A percentile compares a stretch with the other conserved stretches of the same genome.
phyloP scores from a whole-genome alignment of 2,329 filamentous ascomycete species.

The Pleoardoris graminearum region DNA sequence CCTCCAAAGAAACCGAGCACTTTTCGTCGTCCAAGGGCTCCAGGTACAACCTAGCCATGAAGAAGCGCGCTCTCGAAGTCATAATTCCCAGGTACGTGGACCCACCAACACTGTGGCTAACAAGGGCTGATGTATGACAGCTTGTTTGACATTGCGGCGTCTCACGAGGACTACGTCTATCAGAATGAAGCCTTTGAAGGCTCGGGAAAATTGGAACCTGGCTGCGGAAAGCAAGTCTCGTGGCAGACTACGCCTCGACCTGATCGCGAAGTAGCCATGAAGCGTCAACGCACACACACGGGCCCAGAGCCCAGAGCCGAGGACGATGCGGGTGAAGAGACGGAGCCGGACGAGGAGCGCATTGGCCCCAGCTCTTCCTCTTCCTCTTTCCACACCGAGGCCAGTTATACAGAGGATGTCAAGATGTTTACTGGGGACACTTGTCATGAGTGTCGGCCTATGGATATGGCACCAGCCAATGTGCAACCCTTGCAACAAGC shows the following conservation, averaged over 20 bases:
- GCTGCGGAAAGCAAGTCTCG: conserved; percentile 25
- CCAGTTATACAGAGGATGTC: conserved; percentile 2
- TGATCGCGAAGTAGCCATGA: background rate
- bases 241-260: conserved; percentile 29
- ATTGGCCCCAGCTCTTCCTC: background rate
- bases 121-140: conserved; percentile 2
- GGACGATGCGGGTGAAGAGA: conserved; percentile 24
- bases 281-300: background rate
- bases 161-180: background rate
- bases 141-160: conserved; percentile 30
- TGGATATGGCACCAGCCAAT: background rate
- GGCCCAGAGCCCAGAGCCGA: background rate
- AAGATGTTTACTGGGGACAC: background rate
- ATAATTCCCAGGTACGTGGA: conserved; percentile 25
- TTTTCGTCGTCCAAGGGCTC: conserved; percentile 34
- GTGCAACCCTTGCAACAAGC: background rate
- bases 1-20: conserved; percentile 24
- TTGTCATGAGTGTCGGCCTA: background rate
- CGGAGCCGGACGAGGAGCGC: conserved; percentile 23
- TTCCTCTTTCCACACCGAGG: conserved; percentile 1
- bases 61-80: conserved; percentile 25
- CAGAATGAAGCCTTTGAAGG: conserved; percentile 17
- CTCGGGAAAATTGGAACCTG: conserved; percentile 21
- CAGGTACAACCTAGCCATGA: conserved; percentile 31
- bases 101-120: background rate